Percentiles rank a stretch among this genome's conserved stretches.
These are phyloP conservation scores for Cyclotella baltica DNA, from an alignment of 108 stramenopile genomes.

Conservation along the genomic window DNA sequence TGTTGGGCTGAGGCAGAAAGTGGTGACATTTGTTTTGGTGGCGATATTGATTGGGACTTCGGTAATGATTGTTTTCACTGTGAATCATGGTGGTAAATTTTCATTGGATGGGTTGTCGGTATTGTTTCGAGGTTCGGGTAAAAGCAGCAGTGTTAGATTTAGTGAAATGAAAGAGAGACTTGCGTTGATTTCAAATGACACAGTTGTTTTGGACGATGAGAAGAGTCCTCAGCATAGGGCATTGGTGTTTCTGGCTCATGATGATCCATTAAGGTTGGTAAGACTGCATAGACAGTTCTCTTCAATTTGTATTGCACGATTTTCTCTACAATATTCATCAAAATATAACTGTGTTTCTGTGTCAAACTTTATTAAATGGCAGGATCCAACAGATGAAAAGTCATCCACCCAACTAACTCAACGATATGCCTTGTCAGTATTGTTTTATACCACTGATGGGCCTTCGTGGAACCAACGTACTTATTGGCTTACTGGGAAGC, in stretches of 20 bases:
- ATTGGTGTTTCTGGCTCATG: slow-evolving; percentile 29
- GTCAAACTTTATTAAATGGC: neutral
- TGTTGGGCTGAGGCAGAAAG: too few relatives aligned
- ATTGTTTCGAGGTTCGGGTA: neutral
- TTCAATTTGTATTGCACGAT: neutral
- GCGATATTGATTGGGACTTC: too few relatives aligned
- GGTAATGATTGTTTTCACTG: neutral
- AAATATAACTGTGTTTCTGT: neutral
- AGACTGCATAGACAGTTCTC: neutral
- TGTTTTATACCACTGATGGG: slow-evolving; percentile 63
- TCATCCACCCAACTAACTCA: slow-evolving; percentile 32
- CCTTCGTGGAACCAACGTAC: slow-evolving; percentile 47
- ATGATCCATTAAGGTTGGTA: slow-evolving; percentile 24
- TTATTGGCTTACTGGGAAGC: slow-evolving; percentile 61
- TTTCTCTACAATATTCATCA: neutral
- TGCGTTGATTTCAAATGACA: neutral
- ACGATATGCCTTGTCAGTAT: slow-evolving; percentile 66
- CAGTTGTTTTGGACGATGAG: slow-evolving; percentile 4
- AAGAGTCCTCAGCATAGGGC: slow-evolving; percentile 43
- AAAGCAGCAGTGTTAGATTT: slow-evolving; percentile 10
- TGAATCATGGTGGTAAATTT: neutral
- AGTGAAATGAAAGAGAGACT: slow-evolving; percentile 16
- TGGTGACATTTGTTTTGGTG: too few relatives aligned
- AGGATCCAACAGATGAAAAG: slow-evolving; percentile 46
- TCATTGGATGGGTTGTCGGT: neutral